Evolutionary conservation across 1,139 yeast species (phyloP).

Genomic region (Hansenula lynferdii): DNA sequence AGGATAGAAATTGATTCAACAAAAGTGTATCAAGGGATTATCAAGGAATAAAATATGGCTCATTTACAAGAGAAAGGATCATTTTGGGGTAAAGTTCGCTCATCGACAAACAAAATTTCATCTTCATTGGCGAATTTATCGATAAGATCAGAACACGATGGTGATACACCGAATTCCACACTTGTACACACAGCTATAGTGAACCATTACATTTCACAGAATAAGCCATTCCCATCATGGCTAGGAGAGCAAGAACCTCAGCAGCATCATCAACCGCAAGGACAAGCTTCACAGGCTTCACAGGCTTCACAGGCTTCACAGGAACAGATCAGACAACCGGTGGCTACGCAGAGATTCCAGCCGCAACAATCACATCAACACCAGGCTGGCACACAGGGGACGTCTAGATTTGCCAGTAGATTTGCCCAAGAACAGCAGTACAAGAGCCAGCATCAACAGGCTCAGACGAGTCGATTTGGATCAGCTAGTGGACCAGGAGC

Average conservation of each 20-base stretch:
- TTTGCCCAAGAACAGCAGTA: conserved; percentile 3
- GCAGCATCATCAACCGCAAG: conserved; percentile 6
- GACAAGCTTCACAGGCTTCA: conserved; percentile 3
- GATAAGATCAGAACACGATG: conserved; percentile 31
- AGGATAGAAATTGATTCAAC: too few relatives aligned
- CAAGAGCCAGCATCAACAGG: conserved; percentile 4
- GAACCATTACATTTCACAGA: conserved; percentile 25
- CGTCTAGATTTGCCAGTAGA: conserved; percentile 2
- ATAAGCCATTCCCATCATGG: conserved; percentile 36
- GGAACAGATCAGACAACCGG: conserved; percentile 1
- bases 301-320: background rate
- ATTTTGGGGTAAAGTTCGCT: conserved; percentile 21
- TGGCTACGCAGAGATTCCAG: background rate
- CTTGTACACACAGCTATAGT: conserved; percentile 34
- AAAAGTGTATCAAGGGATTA: too few relatives aligned
- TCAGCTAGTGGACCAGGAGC: background rate
- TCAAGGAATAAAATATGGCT: background rate
- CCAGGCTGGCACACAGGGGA: conserved; percentile 3
- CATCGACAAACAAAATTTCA: conserved; percentile 19
- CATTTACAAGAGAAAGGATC: conserved; percentile 5
- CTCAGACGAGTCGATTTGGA: background rate
- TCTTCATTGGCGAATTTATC: conserved; percentile 20
- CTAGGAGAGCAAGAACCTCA: conserved; percentile 28
- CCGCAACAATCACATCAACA: conserved; percentile 3
- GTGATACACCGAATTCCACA: conserved; percentile 30